These are phyloP conservation scores for Epipyxis sp. DNA, from an alignment of 108 stramenopile genomes.

Conservation along the genomic window DNA sequence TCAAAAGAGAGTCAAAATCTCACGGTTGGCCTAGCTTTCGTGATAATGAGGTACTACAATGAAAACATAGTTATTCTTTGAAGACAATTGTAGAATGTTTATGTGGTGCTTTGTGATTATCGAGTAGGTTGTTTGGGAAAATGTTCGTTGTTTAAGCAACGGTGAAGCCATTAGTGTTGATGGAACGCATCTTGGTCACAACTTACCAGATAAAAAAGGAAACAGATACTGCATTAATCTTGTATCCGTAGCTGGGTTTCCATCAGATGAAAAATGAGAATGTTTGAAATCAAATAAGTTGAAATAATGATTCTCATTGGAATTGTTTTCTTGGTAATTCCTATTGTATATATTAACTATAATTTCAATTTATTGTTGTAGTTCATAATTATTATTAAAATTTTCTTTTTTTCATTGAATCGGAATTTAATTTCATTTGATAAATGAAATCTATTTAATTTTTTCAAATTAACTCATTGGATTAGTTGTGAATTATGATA, in stretches of 20 bases:
- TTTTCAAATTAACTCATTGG: too few relatives aligned
- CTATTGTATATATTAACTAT: background rate
- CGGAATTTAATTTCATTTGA: too few relatives aligned
- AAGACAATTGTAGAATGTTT: too few relatives aligned
- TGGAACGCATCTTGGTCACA: slow-evolving; percentile 81
- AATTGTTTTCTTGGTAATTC: background rate
- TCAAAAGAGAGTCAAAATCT: slow-evolving; percentile 56
- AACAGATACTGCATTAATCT: slow-evolving; percentile 88
- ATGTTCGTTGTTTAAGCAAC: slow-evolving; percentile 68
- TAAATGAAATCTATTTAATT: too few relatives aligned
- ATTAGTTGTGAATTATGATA: too few relatives aligned
- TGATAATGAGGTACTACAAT: slow-evolving; percentile 60
- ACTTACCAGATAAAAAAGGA: slow-evolving; percentile 71
- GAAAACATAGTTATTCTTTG: too few relatives aligned
- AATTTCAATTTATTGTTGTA: too few relatives aligned
- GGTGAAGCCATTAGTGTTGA: slow-evolving; percentile 78
- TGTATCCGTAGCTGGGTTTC: slow-evolving; percentile 73
- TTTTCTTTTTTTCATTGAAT: too few relatives aligned
- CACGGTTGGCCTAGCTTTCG: slow-evolving; percentile 84
- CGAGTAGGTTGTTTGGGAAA: slow-evolving; percentile 78
- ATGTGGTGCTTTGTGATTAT: background rate
- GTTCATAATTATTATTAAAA: too few relatives aligned
- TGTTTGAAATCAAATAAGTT: too few relatives aligned
- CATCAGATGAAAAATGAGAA: too few relatives aligned
- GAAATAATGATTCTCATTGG: too few relatives aligned